A percentile compares a stretch with the other conserved stretches of the same genome.
These are phyloP conservation scores for Trifolium fragiferum DNA, from an alignment of 306 rosid species.

Conservation along the genomic window DNA sequence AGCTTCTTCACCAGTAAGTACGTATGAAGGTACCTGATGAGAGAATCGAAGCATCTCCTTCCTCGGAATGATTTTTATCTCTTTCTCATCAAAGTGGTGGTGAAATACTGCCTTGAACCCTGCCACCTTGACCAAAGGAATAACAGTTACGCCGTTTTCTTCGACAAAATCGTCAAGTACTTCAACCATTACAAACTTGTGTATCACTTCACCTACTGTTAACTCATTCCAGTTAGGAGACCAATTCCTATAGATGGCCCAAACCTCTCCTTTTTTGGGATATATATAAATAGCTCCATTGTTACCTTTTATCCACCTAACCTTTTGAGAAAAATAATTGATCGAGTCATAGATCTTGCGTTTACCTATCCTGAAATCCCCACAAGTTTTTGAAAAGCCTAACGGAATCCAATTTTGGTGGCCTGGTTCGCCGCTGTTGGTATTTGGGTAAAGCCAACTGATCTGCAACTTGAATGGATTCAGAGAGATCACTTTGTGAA, in stretches of 20 bases:
- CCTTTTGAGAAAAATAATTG: slow-evolving; percentile 79
- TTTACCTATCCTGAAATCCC: slow-evolving; percentile 71
- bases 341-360: slow-evolving; percentile 56
- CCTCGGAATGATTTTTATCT: slow-evolving; percentile 63
- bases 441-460: slow-evolving; percentile 76
- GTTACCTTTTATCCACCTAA: slow-evolving; percentile 66
- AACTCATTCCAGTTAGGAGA: slow-evolving; percentile 84
- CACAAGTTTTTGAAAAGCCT: slow-evolving; percentile 78
- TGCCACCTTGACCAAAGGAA: slow-evolving; percentile 85
- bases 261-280: slow-evolving; percentile 87
- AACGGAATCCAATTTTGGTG: slow-evolving; percentile 68
- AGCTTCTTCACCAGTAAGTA: slow-evolving; percentile 76
- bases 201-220: slow-evolving; percentile 67
- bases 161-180: slow-evolving; percentile 72
- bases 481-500: slow-evolving; percentile 60
- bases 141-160: slow-evolving; percentile 68
- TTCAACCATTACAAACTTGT: slow-evolving; percentile 81
- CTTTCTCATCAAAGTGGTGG: slow-evolving; percentile 62
- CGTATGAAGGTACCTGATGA: slow-evolving; percentile 77
- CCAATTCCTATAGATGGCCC: slow-evolving; percentile 95
- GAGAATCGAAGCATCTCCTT: slow-evolving; percentile 87
- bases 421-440: slow-evolving; percentile 63
- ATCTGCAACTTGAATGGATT: slow-evolving; percentile 72
- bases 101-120: slow-evolving; percentile 86
- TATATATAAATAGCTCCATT: slow-evolving; percentile 68